Evolutionary conservation across 768 basidiomycete species (phyloP).

Genomic region (Lactifluus piperatus): DNA sequence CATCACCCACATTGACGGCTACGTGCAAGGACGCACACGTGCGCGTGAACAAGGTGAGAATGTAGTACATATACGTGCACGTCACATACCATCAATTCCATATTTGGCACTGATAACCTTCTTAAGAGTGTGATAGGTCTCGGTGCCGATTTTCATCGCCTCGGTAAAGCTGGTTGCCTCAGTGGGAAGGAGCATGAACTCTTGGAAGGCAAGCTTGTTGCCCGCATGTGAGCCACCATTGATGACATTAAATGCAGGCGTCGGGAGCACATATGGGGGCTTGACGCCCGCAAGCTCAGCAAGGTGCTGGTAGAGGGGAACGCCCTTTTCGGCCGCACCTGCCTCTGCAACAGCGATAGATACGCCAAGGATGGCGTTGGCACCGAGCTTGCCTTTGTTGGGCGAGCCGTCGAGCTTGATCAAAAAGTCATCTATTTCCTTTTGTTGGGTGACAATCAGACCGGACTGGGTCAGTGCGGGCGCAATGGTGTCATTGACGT

Average conservation of each 20-base stretch:
- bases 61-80: background rate
- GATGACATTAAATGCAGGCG: slow-evolving; percentile 97
- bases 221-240: slow-evolving; percentile 99
- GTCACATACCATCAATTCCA: slow-evolving; percentile 83
- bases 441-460: slow-evolving; percentile 81
- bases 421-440: slow-evolving; percentile 94
- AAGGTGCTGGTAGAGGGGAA: slow-evolving; percentile 94
- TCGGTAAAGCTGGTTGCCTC: slow-evolving; percentile 89
- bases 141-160: slow-evolving; percentile 97
- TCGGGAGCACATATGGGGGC: slow-evolving; percentile 86
- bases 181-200: slow-evolving; percentile 98
- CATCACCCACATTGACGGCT: slow-evolving; percentile 99
- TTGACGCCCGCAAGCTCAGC: slow-evolving; percentile 94
- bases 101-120: slow-evolving; percentile 99
- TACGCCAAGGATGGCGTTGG: slow-evolving; percentile 98
- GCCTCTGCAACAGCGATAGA: slow-evolving; percentile 94
- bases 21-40: slow-evolving; percentile 12
- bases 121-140: slow-evolving; percentile 97
- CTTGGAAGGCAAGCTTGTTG: slow-evolving; percentile 99
- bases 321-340: slow-evolving; percentile 87
- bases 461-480: slow-evolving; percentile 80
- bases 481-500: slow-evolving; percentile 88
- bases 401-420: slow-evolving; percentile 96
- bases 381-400: slow-evolving; percentile 99
- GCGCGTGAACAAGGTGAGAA: slow-evolving; percentile 11